Evolutionary conservation across 345 rosid species (phyloP), one percentile per base, ranked within the genome.

Genomic region (Eucalyptus sp.): DNA sequence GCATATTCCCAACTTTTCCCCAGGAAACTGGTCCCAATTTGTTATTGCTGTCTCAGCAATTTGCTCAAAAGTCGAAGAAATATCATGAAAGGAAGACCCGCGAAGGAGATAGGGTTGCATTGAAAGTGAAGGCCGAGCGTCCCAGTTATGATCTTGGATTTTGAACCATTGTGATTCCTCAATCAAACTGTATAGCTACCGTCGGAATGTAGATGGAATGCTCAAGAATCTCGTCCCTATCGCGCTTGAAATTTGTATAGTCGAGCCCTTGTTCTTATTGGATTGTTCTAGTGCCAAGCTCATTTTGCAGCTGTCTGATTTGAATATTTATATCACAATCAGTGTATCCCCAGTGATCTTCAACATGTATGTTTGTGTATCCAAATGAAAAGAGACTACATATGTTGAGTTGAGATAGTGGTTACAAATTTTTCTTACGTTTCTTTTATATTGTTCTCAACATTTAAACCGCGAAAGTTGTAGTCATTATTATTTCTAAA

Each of bases 131-230:
- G 13, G 85, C 84, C 43, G 88, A 91, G 66, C 88, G 89, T 88
- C 91, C 94, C 16, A 93, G 91, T 90, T 94, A 95, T 89, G 95
- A 94, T 91, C 94, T 95, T 25, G 95, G 95, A 91, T 89, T 94
- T 66, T 94, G 92, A 94, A 41, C 86, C 64, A 58, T 58, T 25
- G 64, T 1, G 64, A 25, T 58, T 58, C 3, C 7, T 58, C 64
- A 25, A 58, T 58, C 64, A 25, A 58, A 52, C 10, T 0, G 3
- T 3, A 52, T 52, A 52, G 56, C 56, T 52, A 52, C 1, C 56
- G 10, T 52, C 24, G 56, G 24, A 52, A 52, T 52, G 56, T 52
- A 52, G 56, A 52, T 52, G 56, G 56, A 52, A 24, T 52, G 56
- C 2, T 52, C 4, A 52, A 52, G 24, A 52, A 52, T 51, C 24